Evolutionary conservation across 2,329 filamentous ascomycete species (phyloP).

Genomic region (Xylaria digitata): DNA sequence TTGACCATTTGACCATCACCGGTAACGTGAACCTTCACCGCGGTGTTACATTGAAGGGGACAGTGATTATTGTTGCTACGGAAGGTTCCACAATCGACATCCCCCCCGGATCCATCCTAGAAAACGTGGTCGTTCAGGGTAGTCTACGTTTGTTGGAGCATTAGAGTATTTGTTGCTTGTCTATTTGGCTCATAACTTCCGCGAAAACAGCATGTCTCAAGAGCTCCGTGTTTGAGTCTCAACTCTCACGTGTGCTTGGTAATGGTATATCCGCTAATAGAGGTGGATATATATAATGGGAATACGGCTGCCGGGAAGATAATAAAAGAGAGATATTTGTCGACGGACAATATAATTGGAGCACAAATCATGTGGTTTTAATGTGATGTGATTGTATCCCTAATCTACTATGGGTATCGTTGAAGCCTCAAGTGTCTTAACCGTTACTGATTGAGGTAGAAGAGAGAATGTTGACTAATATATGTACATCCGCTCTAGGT

Average conservation of each 20-base stretch:
- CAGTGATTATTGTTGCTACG: slow-evolving; percentile 98
- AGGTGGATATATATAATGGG: slow-evolving; percentile 38
- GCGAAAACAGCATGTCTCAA: slow-evolving; percentile 12
- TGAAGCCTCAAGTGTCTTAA: not conserved
- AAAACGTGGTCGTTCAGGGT: slow-evolving; percentile 99
- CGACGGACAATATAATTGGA: slow-evolving; percentile 3
- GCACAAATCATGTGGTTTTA: not conserved
- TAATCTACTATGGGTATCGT: not conserved
- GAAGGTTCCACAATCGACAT: slow-evolving; percentile 98
- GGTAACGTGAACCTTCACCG: slow-evolving; percentile 96
- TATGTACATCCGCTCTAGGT: not conserved
- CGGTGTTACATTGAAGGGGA: slow-evolving; percentile 95
- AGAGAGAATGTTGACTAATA: not conserved
- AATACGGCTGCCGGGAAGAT: slow-evolving; percentile 28
- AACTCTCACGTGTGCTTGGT: slow-evolving; percentile 27
- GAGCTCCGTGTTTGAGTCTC: slow-evolving; percentile 21
- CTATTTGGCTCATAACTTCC: slow-evolving; percentile 4
- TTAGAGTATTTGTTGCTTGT: slow-evolving; percentile 53
- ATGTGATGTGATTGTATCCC: not conserved
- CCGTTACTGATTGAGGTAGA: not conserved
- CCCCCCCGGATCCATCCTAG: slow-evolving; percentile 93
- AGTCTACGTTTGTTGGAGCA: slow-evolving; percentile 82
- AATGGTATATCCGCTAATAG: slow-evolving; percentile 38
- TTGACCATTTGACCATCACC: slow-evolving; percentile 96
- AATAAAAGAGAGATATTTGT: slow-evolving; percentile 22